These are phyloP conservation scores for Ammopiptanthus mongolicus DNA, from an alignment of 306 rosid species.

Conservation along the genomic window DNA sequence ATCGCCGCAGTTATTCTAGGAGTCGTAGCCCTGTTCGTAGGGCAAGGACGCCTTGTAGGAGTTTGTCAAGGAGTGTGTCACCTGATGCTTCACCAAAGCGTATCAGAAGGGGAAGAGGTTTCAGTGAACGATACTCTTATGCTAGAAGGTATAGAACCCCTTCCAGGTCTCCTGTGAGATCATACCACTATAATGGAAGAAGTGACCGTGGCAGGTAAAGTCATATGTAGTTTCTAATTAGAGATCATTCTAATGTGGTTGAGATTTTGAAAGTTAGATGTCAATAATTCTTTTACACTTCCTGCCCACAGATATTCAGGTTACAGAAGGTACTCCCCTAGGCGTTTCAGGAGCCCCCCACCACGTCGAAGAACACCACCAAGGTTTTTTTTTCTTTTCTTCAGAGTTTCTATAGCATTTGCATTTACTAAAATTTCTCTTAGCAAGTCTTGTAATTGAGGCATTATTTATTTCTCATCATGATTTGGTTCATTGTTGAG, in stretches of 20 bases:
- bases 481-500: background rate
- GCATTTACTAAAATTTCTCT: background rate
- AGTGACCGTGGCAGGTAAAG: conserved; percentile 75
- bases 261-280: background rate
- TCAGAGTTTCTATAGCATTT: background rate
- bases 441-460: background rate
- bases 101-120: conserved; percentile 93
- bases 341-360: conserved; percentile 94
- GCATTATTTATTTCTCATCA: background rate
- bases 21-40: conserved; percentile 76
- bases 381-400: conserved; percentile 47
- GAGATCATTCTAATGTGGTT: background rate
- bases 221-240: background rate
- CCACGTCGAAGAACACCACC: conserved; percentile 79
- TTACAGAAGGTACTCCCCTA: conserved; percentile 85
- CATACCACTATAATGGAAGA: conserved; percentile 86
- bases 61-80: conserved; percentile 81
- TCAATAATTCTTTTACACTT: background rate
- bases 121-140: conserved; percentile 88
- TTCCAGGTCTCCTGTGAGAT: conserved; percentile 79
- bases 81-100: conserved; percentile 88
- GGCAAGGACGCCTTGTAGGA: conserved; percentile 70
- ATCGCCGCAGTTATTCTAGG: conserved; percentile 74
- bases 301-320: conserved; percentile 51
- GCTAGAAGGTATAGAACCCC: conserved; percentile 94